Percentiles rank a stretch among this genome's conserved stretches.
Evolutionary conservation across 495 filamentous ascomycete species (phyloP).

Genomic region (Neurospora sp.): DNA sequence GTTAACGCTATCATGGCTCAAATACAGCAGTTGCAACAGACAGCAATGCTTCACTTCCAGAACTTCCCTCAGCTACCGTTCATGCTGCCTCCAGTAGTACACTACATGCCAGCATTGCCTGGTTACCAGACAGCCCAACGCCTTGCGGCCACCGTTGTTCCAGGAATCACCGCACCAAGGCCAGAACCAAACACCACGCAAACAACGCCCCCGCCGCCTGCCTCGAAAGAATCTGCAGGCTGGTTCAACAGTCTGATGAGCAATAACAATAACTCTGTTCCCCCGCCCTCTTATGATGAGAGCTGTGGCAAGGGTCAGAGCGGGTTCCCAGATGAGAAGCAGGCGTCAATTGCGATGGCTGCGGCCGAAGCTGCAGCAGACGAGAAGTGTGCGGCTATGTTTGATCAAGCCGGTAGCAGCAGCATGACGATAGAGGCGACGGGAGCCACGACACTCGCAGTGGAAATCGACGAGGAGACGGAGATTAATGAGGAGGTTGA

Average conservation of each 20-base stretch:
- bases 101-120: slow-evolving; percentile 49
- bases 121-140: slow-evolving; percentile 69
- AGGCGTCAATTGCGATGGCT: slow-evolving; percentile 48
- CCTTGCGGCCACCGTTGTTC: slow-evolving; percentile 58
- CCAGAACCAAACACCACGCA: slow-evolving; percentile 26
- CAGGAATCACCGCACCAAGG: slow-evolving; percentile 39
- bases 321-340: slow-evolving; percentile 45
- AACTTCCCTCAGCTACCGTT: slow-evolving; percentile 18
- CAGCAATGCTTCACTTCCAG: slow-evolving; percentile 36
- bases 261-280: slow-evolving; percentile 16
- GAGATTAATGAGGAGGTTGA: slow-evolving; percentile 12
- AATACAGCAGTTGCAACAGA: slow-evolving; percentile 71
- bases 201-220: slow-evolving; percentile 21
- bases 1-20: slow-evolving; percentile 66
- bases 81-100: slow-evolving; percentile 19
- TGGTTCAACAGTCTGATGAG: slow-evolving; percentile 24
- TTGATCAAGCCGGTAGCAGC: slow-evolving; percentile 33
- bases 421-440: slow-evolving; percentile 11
- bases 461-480: not conserved
- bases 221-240: slow-evolving; percentile 43
- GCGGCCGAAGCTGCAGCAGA: slow-evolving; percentile 57
- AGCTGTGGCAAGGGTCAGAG: slow-evolving; percentile 50
- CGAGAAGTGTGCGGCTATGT: slow-evolving; percentile 52
- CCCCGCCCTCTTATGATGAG: slow-evolving; percentile 73
- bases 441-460: not conserved